These are phyloP conservation scores for Boletellus ananas DNA, from an alignment of 768 basidiomycete species.

Conservation along the genomic window DNA sequence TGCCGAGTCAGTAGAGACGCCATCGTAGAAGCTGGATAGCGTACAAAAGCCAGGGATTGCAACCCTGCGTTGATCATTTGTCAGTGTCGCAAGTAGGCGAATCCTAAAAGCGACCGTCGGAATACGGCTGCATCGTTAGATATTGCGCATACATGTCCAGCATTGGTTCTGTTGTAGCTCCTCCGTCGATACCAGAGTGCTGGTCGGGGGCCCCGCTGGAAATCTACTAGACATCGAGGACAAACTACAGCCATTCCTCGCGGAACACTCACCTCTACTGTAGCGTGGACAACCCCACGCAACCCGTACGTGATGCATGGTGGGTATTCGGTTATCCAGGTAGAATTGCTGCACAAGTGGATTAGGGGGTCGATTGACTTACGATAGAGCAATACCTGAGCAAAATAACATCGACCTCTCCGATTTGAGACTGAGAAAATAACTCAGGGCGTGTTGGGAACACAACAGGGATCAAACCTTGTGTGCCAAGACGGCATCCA, in stretches of 20 bases:
- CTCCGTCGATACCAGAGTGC: slow-evolving; percentile 94
- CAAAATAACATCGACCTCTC: slow-evolving; percentile 83
- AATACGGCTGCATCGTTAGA: background rate
- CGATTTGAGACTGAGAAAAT: slow-evolving; percentile 63
- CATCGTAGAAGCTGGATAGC: slow-evolving; percentile 27
- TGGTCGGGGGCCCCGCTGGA: slow-evolving; percentile 71
- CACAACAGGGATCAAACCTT: slow-evolving; percentile 47
- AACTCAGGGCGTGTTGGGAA: background rate
- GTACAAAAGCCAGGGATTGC: slow-evolving; percentile 80
- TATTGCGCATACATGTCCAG: slow-evolving; percentile 67
- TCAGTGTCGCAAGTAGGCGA: slow-evolving; percentile 69
- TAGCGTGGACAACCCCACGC: slow-evolving; percentile 89
- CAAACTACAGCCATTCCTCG: background rate
- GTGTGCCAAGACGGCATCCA: slow-evolving; percentile 65
- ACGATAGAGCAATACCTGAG: slow-evolving; percentile 53
- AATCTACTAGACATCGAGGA: slow-evolving; percentile 42
- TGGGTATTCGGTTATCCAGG: slow-evolving; percentile 90
- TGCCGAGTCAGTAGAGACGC: background rate
- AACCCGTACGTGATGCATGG: slow-evolving; percentile 96
- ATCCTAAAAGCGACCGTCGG: slow-evolving; percentile 46
- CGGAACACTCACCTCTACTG: slow-evolving; percentile 53
- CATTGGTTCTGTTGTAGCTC: slow-evolving; percentile 86
- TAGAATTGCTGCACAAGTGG: slow-evolving; percentile 69
- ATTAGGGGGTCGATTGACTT: slow-evolving; percentile 1
- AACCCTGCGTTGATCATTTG: slow-evolving; percentile 53